Conservation (phyloP, 495 filamentous ascomycete genomes). For the Annulohypoxylon moriforme region DNA sequence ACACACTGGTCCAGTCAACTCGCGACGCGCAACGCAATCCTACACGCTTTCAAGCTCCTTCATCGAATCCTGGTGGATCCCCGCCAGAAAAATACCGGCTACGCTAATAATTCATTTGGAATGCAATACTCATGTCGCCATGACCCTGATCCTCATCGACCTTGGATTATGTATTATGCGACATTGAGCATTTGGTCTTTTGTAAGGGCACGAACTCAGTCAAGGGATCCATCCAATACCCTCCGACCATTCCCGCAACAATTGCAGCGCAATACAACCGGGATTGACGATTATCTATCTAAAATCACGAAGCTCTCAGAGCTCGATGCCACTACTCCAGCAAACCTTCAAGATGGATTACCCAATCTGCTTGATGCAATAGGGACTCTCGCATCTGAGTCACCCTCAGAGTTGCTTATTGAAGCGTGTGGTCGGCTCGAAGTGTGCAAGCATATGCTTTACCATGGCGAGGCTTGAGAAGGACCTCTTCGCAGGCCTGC, state of each 20-base stretch:
- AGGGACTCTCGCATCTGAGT: conserved; percentile 53
- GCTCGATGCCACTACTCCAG: conserved; percentile 50
- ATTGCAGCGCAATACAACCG: conserved; percentile 38
- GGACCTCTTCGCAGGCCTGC: not conserved
- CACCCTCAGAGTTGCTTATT: conserved; percentile 57
- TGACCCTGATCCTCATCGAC: conserved; percentile 88
- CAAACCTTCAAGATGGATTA: conserved; percentile 54
- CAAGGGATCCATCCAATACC: conserved; percentile 43
- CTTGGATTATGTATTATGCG: conserved; percentile 97
- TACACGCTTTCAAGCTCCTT: conserved; percentile 90
- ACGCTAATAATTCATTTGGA: conserved; percentile 47
- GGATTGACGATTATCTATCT: conserved; percentile 55
- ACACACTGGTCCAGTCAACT: conserved; percentile 84
- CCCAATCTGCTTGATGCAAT: conserved; percentile 58
- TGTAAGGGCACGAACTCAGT: conserved; percentile 81
- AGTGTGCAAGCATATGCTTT: conserved; percentile 59
- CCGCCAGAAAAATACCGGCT: conserved; percentile 47
- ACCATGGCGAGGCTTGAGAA: conserved; percentile 40
- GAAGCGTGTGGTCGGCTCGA: conserved; percentile 56
- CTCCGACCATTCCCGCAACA: conserved; percentile 37
- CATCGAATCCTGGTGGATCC: conserved; percentile 76
- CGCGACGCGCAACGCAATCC: conserved; percentile 86
- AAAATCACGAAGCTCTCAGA: conserved; percentile 53
- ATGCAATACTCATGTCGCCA: conserved; percentile 80
- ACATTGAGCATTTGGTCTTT: conserved; percentile 93